Percentiles rank a stretch among this genome's conserved stretches.
Conservation (phyloP, 108 stramenopile genomes). For the Seminavis robusta region DNA sequence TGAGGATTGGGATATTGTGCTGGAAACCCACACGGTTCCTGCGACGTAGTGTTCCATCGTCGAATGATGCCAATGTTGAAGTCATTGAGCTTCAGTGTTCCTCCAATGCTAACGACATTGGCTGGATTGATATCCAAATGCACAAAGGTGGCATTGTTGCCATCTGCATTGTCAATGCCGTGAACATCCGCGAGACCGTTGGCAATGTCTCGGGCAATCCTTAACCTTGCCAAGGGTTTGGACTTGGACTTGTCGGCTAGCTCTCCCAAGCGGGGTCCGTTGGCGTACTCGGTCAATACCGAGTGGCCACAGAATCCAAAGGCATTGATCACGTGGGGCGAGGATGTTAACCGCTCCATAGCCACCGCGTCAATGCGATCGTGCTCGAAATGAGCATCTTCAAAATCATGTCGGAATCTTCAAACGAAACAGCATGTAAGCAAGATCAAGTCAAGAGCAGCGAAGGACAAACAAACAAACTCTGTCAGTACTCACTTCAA, state of each 20-base stretch:
- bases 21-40: slow-evolving; percentile 61
- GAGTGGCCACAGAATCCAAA: slow-evolving; percentile 75
- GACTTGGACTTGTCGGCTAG: slow-evolving; percentile 61
- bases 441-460: not conserved
- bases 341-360: slow-evolving; percentile 73
- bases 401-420: slow-evolving; percentile 56
- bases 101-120: slow-evolving; percentile 58
- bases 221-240: slow-evolving; percentile 40
- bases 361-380: slow-evolving; percentile 76
- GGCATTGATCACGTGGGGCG: slow-evolving; percentile 69
- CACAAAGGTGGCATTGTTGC: slow-evolving; percentile 57
- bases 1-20: slow-evolving; percentile 70
- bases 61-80: slow-evolving; percentile 75
- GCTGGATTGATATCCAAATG: slow-evolving; percentile 78
- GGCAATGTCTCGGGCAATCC: slow-evolving; percentile 63
- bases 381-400: slow-evolving; percentile 80
- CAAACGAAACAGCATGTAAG: not conserved
- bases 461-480: not conserved
- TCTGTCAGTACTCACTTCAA: slow-evolving; percentile 42
- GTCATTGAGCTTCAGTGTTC: slow-evolving; percentile 69
- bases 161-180: slow-evolving; percentile 65
- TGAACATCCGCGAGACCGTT: slow-evolving; percentile 64
- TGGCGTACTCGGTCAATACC: slow-evolving; percentile 71
- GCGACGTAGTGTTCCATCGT: slow-evolving; percentile 54
- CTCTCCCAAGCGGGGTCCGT: slow-evolving; percentile 52